Conservation (phyloP, 2,329 filamentous ascomycete genomes). For the Orbilia brochopaga region DNA sequence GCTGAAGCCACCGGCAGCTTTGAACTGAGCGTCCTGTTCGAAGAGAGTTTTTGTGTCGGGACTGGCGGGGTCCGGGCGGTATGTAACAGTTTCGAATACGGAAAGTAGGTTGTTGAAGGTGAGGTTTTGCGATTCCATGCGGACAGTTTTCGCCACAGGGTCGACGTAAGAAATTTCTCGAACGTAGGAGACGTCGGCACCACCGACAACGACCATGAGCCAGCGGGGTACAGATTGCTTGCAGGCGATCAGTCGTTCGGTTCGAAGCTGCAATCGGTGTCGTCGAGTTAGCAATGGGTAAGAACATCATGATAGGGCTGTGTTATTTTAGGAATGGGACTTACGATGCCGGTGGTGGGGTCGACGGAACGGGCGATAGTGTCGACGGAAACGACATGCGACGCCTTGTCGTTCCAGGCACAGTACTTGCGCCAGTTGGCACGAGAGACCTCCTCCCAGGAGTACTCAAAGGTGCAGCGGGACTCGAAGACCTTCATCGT, state of each 20-base stretch:
- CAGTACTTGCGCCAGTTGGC: conserved; percentile 99
- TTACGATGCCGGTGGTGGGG: conserved; percentile 69
- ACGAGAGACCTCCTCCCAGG: conserved; percentile 96
- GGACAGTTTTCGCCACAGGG: conserved; percentile 79
- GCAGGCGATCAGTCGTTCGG: conserved; percentile 72
- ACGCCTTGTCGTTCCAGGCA: conserved; percentile 98
- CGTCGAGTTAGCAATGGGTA: conserved; percentile 31
- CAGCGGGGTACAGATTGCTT: conserved; percentile 75
- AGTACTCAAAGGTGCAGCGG: conserved; percentile 89
- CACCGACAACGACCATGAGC: conserved; percentile 79
- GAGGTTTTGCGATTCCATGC: conserved; percentile 94
- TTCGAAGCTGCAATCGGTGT: conserved; percentile 65
- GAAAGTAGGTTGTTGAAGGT: conserved; percentile 89
- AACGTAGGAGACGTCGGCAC: conserved; percentile 80
- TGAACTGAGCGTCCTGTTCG: conserved; percentile 87
- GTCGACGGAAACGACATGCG: conserved; percentile 94
- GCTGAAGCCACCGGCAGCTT: conserved; percentile 93
- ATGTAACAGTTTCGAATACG: conserved; percentile 90
- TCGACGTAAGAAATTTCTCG: conserved; percentile 97
- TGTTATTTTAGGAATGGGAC: conserved; percentile 56
- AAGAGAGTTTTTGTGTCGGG: conserved; percentile 74
- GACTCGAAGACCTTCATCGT: conserved; percentile 95
- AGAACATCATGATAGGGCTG: neutral
- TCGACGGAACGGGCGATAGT: conserved; percentile 77
- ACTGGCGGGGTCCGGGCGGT: conserved; percentile 67